A percentile compares a stretch with the other conserved stretches of the same genome.
Evolutionary conservation across 2,329 filamentous ascomycete genomes (phyloP).

Genomic region (Colletotrichum lini): DNA sequence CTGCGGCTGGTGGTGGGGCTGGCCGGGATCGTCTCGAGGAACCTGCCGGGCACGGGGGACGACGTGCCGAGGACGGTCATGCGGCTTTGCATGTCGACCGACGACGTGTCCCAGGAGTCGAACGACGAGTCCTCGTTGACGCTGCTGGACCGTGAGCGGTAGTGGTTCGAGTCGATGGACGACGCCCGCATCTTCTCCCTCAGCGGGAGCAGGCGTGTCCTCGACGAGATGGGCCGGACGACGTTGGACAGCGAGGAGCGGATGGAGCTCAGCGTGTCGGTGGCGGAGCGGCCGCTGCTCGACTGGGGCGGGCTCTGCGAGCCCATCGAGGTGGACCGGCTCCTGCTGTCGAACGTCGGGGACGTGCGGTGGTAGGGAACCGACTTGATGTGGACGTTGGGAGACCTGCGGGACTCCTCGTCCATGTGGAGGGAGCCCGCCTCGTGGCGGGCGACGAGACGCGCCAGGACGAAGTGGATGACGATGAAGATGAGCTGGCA

Average conservation of each 20-base stretch:
- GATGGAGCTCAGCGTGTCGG: slow-evolving; percentile 63
- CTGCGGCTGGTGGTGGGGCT: slow-evolving; percentile 76
- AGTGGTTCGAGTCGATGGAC: slow-evolving; percentile 63
- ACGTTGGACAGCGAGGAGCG: slow-evolving; percentile 63
- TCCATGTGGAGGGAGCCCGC: slow-evolving; percentile 50
- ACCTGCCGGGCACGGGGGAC: slow-evolving; percentile 62
- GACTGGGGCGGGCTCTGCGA: slow-evolving; percentile 61
- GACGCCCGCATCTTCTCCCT: slow-evolving; percentile 59
- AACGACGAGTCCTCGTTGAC: slow-evolving; percentile 72
- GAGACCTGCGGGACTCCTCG: slow-evolving; percentile 50
- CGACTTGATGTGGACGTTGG: slow-evolving; percentile 62
- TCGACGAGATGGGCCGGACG: slow-evolving; percentile 70
- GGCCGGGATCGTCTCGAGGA: slow-evolving; percentile 80
- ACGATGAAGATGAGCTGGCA: slow-evolving; percentile 66
- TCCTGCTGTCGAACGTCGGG: slow-evolving; percentile 43
- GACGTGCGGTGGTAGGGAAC: slow-evolving; percentile 66
- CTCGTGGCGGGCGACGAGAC: slow-evolving; percentile 49
- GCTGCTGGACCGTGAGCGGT: slow-evolving; percentile 53
- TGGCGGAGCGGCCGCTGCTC: slow-evolving; percentile 59
- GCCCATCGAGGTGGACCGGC: slow-evolving; percentile 51
- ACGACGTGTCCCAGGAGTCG: slow-evolving; percentile 82
- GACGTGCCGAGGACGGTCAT: slow-evolving; percentile 69
- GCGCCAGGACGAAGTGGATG: slow-evolving; percentile 58
- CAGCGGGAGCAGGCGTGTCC: slow-evolving; percentile 65
- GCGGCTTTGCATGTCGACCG: slow-evolving; percentile 73